Evolutionary conservation across 75 land plant species (phyloP), one percentile per base, ranked within the genome.

Genomic region (Pinus tabuliformis): DNA sequence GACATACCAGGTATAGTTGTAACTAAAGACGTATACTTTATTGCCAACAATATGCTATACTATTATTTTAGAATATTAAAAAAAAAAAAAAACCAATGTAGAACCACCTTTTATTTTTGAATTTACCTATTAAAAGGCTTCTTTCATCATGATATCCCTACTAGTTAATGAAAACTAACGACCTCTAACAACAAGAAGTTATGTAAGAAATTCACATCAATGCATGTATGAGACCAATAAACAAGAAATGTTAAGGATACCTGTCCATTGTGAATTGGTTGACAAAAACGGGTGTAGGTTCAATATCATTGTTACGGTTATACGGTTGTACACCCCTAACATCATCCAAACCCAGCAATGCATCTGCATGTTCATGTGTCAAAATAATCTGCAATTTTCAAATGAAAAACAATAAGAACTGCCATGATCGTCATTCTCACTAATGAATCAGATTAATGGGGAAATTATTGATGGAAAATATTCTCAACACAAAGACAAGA

Each of bases 361-460:
- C 99, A 91, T 97, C 99, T 77, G 99, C 99, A 86, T 97, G 99
- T 71, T 97, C 99, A 86, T 97, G 99, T 57, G 99, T 97, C 88
- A 97, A 87, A 77, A 97, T 82, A 26, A 97, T 82, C 99, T 96
- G 97, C 83, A 89, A 7, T 52, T 56, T 59, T 80, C 45, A 57
- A 45, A 80, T n/a, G 39, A 17, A 49, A 81, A 20, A 24, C 54
- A 79, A 33, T 58, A 59, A 76, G 28, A 36, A 56, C 39, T 74
- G 36, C 30, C 12, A 76, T 39, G 18, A 20, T 64, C n/a, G 9
- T 39, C n/a, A 8, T 6, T 68, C 70, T 30, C 36, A 37, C 49
- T 49, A 66, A 8, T 39, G 15, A 66, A 17, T 20, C 36, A 37
- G 42, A 66, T 65, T 5, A 2, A 30, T 17, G 3, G 36, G 21